phyloP scores from a whole-genome alignment of 2,329 filamentous ascomycete genomes.

The Coniella lustricola region DNA sequence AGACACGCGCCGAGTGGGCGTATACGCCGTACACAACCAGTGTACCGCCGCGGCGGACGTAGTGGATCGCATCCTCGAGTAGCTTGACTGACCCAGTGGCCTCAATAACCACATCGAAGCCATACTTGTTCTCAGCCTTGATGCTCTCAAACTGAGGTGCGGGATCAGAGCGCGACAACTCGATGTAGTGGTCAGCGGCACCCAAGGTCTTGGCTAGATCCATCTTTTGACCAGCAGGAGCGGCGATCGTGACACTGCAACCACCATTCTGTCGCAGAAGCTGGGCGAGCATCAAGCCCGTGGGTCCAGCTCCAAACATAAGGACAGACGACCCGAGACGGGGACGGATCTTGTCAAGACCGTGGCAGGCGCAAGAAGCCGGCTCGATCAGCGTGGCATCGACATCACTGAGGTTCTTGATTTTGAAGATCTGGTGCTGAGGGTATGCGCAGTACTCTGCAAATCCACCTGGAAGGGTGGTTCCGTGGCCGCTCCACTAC shows the following conservation, averaged over 20 bases:
- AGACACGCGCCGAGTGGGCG: conserved; percentile 52
- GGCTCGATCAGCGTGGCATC: conserved; percentile 65
- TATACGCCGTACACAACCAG: conserved; percentile 46
- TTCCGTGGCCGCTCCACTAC: conserved; percentile 57
- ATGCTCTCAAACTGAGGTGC: conserved; percentile 54
- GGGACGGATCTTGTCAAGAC: conserved; percentile 60
- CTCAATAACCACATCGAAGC: conserved; percentile 66
- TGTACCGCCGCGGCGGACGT: conserved; percentile 63
- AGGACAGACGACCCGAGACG: conserved; percentile 59
- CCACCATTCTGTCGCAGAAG: conserved; percentile 59
- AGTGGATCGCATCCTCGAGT: conserved; percentile 64
- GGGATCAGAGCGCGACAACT: conserved; percentile 47
- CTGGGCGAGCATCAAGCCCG: conserved; percentile 57
- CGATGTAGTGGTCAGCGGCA: conserved; percentile 47
- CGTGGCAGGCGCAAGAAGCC: conserved; percentile 64
- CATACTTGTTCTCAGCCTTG: conserved; percentile 59
- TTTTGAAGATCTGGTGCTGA: conserved; percentile 53
- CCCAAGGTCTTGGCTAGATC: conserved; percentile 54
- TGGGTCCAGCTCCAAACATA: conserved; percentile 61
- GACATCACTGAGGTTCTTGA: conserved; percentile 58
- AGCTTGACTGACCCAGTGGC: conserved; percentile 64
- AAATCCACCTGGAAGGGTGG: conserved; percentile 64
- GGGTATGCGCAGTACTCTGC: conserved; percentile 58
- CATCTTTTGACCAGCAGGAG: conserved; percentile 63
- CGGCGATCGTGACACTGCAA: conserved; percentile 63